Evolutionary conservation across 306 rosid species (phyloP).

Genomic region (Prunus davidiana): DNA sequence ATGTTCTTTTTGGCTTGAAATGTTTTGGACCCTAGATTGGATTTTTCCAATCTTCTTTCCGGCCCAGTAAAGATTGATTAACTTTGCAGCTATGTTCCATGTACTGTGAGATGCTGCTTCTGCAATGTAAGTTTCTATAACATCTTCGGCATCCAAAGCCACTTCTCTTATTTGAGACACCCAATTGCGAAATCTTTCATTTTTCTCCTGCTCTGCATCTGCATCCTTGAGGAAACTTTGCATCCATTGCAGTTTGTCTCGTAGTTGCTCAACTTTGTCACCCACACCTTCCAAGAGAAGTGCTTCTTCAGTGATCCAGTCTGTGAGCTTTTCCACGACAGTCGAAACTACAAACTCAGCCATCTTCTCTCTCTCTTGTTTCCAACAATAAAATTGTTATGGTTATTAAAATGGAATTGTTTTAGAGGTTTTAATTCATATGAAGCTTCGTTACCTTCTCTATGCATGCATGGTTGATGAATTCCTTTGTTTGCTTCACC

Average conservation of each 20-base stretch:
- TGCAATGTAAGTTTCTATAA: slow-evolving; percentile 33
- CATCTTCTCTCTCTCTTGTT: not conserved
- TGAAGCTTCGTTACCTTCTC: too few species aligned
- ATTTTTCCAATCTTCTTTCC: not conserved
- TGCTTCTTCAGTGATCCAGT: not conserved
- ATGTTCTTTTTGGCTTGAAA: not conserved
- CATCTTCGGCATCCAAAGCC: slow-evolving; percentile 36
- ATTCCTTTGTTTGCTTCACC: too few species aligned
- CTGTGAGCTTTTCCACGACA: not conserved
- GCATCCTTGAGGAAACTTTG: slow-evolving; percentile 46
- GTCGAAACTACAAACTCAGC: not conserved
- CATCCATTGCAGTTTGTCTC: slow-evolving; percentile 35
- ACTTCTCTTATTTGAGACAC: slow-evolving; percentile 42
- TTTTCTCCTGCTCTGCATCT: slow-evolving; percentile 36
- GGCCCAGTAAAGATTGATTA: slow-evolving; percentile 20
- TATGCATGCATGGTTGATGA: too few species aligned
- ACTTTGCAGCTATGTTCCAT: slow-evolving; percentile 24
- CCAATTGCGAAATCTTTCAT: slow-evolving; percentile 31
- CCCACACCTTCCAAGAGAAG: not conserved
- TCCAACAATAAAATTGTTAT: not conserved
- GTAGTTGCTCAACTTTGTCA: slow-evolving; percentile 17
- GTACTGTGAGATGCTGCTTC: slow-evolving; percentile 3
- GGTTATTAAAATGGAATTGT: too few species aligned
- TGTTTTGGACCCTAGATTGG: not conserved
- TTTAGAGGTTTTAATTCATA: too few species aligned